Evolutionary conservation across 2,329 filamentous ascomycete species (phyloP).

Genomic region (Aspergillus udagawae): DNA sequence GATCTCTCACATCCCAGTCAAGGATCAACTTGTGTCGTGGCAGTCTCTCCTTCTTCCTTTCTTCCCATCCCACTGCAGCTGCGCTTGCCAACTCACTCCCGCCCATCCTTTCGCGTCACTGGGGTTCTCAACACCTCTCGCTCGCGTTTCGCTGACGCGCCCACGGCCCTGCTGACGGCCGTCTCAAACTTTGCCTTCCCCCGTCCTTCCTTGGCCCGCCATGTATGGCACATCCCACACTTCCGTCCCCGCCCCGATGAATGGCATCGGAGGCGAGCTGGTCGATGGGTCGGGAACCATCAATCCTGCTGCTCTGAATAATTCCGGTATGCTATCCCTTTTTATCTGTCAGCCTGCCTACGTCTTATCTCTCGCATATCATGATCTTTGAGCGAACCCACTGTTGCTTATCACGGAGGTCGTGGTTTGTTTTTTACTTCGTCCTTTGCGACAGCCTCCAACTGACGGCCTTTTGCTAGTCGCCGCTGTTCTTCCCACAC

Average conservation of each 20-base stretch:
- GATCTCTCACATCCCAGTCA: constrained; percentile 8
- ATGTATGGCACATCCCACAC: constrained; percentile 48
- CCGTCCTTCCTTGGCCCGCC: constrained; percentile 29
- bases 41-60: constrained; percentile 11
- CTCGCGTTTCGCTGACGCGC: constrained; percentile 30
- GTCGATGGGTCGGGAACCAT: constrained; percentile 81
- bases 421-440: constrained; percentile 1
- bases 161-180: constrained; percentile 29
- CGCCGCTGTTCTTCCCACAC: constrained; percentile 30
- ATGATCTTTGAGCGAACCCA: background rate
- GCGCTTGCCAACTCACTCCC: constrained; percentile 9
- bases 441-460: constrained; percentile 24
- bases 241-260: constrained; percentile 62
- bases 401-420: constrained; percentile 11
- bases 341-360: background rate
- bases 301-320: constrained; percentile 82
- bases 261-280: constrained; percentile 52
- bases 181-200: constrained; percentile 13
- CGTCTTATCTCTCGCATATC: background rate
- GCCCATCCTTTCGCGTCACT: constrained; percentile 11
- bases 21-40: constrained; percentile 17
- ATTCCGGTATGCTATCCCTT: constrained; percentile 57
- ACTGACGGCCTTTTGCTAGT: constrained; percentile 34
- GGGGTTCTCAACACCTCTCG: constrained; percentile 15
- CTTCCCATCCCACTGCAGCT: constrained; percentile 13